These are phyloP conservation scores for Rutstroemia sydowiana DNA, from an alignment of 2,329 filamentous ascomycete genomes.

Conservation along the genomic window DNA sequence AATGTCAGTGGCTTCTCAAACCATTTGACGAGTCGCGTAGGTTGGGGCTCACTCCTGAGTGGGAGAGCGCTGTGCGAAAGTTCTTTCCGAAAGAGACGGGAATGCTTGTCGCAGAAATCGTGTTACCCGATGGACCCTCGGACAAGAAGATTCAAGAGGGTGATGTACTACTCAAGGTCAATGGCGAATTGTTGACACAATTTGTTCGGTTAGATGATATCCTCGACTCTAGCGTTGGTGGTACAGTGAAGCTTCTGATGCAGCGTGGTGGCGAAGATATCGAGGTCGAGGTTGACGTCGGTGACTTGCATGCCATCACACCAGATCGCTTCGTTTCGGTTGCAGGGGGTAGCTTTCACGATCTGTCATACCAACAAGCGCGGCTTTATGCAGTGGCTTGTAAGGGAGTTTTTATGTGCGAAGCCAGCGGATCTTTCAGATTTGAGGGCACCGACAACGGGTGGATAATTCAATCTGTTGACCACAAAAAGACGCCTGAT, in stretches of 20 bases:
- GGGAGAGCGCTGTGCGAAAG: constrained; percentile 78
- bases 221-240: constrained; percentile 77
- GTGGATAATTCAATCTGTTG: constrained; percentile 87
- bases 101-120: constrained; percentile 93
- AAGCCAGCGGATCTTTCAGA: constrained; percentile 89
- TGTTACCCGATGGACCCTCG: constrained; percentile 84
- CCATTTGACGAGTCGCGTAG: constrained; percentile 95
- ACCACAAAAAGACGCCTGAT: constrained; percentile 85
- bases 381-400: constrained; percentile 87
- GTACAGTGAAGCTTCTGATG: constrained; percentile 70
- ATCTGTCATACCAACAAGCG: constrained; percentile 96
- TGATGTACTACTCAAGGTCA: constrained; percentile 88
- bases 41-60: constrained; percentile 73
- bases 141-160: constrained; percentile 86
- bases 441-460: constrained; percentile 87
- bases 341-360: constrained; percentile 88
- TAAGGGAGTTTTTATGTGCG: constrained; percentile 89
- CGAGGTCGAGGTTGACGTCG: constrained; percentile 71
- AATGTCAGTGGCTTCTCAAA: constrained; percentile 94
- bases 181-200: constrained; percentile 85
- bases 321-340: constrained; percentile 94
- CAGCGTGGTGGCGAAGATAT: constrained; percentile 85
- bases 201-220: constrained; percentile 90
- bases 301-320: constrained; percentile 88
- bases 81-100: constrained; percentile 89